phyloP scores from a whole-genome alignment of 2,329 filamentous ascomycete genomes.

The Leptographium flavum region DNA sequence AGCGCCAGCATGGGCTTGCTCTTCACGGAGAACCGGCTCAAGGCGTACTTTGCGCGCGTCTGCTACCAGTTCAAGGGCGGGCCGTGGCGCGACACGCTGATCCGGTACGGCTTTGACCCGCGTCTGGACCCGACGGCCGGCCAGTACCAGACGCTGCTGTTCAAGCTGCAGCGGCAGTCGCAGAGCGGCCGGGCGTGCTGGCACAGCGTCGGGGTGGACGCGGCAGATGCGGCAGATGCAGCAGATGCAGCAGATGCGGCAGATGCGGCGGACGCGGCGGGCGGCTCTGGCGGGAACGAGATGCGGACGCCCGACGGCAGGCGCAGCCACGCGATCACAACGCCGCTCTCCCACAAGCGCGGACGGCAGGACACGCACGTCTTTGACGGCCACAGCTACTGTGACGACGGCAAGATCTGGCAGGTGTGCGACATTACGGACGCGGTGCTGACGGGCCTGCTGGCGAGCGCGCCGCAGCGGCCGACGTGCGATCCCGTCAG shows the following conservation, averaged over 20 bases:
- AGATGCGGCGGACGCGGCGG: not conserved
- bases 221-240: constrained; percentile 9
- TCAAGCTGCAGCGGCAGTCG: constrained; percentile 49
- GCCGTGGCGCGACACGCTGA: constrained; percentile 78
- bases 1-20: constrained; percentile 20
- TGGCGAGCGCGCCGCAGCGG: constrained; percentile 48
- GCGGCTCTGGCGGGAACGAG: constrained; percentile 3
- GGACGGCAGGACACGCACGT: constrained; percentile 46
- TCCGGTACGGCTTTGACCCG: constrained; percentile 78
- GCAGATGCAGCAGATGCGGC: not conserved
- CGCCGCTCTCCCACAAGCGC: not conserved
- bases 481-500: constrained; percentile 41
- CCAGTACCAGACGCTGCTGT: constrained; percentile 78
- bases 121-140: constrained; percentile 62
- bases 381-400: constrained; percentile 67
- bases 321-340: too few relatives aligned
- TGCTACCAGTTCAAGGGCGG: constrained; percentile 89
- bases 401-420: constrained; percentile 78
- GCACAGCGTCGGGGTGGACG: constrained; percentile 12
- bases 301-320: too few relatives aligned
- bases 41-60: constrained; percentile 66
- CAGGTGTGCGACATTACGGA: constrained; percentile 89
- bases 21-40: constrained; percentile 40
- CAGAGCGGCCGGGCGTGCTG: constrained; percentile 26
- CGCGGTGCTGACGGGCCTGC: constrained; percentile 51